phyloP scores from a whole-genome alignment of 2,329 filamentous ascomycete genomes.

The Colletotrichum salicis region DNA sequence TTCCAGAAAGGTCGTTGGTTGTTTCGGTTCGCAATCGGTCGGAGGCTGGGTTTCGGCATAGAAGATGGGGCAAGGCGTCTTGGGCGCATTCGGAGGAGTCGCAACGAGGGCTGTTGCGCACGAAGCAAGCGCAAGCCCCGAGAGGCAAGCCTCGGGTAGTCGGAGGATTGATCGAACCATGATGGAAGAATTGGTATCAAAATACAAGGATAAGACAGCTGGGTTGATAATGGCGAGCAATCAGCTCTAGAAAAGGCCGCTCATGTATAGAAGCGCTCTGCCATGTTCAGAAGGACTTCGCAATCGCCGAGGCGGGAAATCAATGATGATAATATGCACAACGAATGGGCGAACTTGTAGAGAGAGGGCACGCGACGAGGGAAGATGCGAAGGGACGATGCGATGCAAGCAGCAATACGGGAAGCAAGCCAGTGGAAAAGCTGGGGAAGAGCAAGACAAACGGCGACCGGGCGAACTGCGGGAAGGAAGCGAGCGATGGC shows the following conservation, averaged over 20 bases:
- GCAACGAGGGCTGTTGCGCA: conserved; percentile 6
- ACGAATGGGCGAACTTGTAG: neutral
- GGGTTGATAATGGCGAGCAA: conserved; percentile 18
- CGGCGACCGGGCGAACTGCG: conserved; percentile 4
- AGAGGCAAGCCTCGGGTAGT: conserved; percentile 10
- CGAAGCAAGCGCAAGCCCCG: conserved; percentile 13
- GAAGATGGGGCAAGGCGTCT: conserved; percentile 35
- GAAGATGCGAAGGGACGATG: neutral
- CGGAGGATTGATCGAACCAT: conserved; percentile 16
- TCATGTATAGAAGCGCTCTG: conserved; percentile 30
- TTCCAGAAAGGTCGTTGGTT: conserved; percentile 24
- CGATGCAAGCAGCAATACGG: neutral
- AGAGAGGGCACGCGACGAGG: neutral
- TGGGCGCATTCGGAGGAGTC: conserved; percentile 19
- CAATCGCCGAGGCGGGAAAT: conserved; percentile 8
- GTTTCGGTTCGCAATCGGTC: conserved; percentile 29
- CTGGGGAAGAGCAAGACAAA: neutral
- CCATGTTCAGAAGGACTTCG: conserved; percentile 30
- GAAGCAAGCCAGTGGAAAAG: conserved; percentile 1
- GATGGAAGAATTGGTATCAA: neutral
- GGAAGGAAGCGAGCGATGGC: conserved; percentile 9
- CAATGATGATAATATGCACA: neutral
- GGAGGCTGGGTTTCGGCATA: conserved; percentile 25
- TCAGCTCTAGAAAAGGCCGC: conserved; percentile 28
- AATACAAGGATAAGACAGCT: neutral